Evolutionary conservation across 495 filamentous ascomycete species (phyloP).

Genomic region (Ascodesmis nigricans): DNA sequence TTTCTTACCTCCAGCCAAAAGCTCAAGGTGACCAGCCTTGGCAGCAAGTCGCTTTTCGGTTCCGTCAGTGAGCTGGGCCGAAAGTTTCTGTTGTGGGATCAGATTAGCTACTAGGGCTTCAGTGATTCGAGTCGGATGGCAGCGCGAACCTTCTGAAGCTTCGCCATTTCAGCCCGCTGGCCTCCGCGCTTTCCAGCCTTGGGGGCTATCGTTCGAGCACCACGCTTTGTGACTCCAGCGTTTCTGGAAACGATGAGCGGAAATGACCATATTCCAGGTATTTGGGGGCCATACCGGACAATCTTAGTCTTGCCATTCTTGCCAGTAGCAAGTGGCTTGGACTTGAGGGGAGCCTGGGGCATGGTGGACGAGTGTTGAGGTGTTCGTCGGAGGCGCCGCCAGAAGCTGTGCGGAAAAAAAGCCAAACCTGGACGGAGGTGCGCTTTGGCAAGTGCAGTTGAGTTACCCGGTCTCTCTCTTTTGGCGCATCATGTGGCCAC

Average conservation of each 20-base stretch:
- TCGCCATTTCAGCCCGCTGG: conserved; percentile 40
- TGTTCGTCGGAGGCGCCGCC: too few relatives aligned
- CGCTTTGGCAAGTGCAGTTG: too few relatives aligned
- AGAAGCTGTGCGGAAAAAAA: too few relatives aligned
- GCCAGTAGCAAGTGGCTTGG: neutral
- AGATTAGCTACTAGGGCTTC: neutral
- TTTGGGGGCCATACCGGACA: conserved; percentile 2
- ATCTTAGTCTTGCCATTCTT: conserved; percentile 2
- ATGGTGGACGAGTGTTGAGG: conserved; percentile 1
- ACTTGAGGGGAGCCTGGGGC: conserved; percentile 5
- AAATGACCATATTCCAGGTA: neutral
- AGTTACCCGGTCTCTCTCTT: too few relatives aligned
- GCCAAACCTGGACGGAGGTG: too few relatives aligned
- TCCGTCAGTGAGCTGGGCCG: conserved; percentile 37
- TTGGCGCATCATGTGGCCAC: too few relatives aligned
- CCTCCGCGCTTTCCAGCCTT: conserved; percentile 37
- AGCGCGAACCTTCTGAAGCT: conserved; percentile 8
- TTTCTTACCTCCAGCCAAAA: conserved; percentile 29
- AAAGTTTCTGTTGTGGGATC: conserved; percentile 32
- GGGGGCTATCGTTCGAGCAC: conserved; percentile 40
- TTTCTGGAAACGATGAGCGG: conserved; percentile 4
- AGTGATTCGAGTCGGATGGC: conserved; percentile 1
- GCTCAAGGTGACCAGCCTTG: conserved; percentile 51
- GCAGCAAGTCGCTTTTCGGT: conserved; percentile 45
- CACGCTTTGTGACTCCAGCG: conserved; percentile 29